Evolutionary conservation across 768 basidiomycete genomes (phyloP).

Genomic region (Mycena latifolia): DNA sequence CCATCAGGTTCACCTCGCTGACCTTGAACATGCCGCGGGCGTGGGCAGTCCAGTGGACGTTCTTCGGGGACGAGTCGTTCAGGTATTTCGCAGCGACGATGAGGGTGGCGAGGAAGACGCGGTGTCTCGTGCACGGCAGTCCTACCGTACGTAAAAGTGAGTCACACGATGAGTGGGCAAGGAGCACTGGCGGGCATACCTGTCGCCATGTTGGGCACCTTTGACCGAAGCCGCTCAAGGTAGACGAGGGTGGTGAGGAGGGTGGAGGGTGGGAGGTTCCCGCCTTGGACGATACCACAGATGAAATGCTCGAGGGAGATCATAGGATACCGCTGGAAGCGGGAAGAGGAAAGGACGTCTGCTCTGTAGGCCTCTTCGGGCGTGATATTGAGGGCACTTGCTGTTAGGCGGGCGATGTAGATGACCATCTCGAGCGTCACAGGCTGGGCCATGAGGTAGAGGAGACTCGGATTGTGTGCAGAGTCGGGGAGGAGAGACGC

Average conservation of each 20-base stretch:
- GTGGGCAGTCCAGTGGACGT: conserved; percentile 91
- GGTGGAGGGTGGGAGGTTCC: conserved; percentile 92
- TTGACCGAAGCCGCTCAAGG: conserved; percentile 86
- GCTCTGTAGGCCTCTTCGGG: conserved; percentile 58
- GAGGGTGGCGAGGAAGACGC: conserved; percentile 95
- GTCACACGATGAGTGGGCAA: neutral
- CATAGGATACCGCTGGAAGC: conserved; percentile 34
- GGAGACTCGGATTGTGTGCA: conserved; percentile 83
- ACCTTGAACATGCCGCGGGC: conserved; percentile 77
- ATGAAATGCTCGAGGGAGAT: conserved; percentile 90
- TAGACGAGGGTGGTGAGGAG: conserved; percentile 93
- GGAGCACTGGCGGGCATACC: conserved; percentile 62
- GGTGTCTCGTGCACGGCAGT: conserved; percentile 92
- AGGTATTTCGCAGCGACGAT: conserved; percentile 98
- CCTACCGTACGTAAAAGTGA: conserved; percentile 52
- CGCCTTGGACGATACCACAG: conserved; percentile 78
- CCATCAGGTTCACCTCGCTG: conserved; percentile 94
- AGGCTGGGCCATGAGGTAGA: conserved; percentile 81
- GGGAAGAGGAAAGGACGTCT: conserved; percentile 41
- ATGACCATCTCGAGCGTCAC: conserved; percentile 90
- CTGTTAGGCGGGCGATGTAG: conserved; percentile 84
- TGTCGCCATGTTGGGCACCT: conserved; percentile 86
- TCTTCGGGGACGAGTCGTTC: conserved; percentile 97
- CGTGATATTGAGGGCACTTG: conserved; percentile 79
- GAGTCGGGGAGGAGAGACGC: conserved; percentile 85